Percentiles rank a stretch among this genome's conserved stretches.
phyloP scores from a whole-genome alignment of 176 grass and related monocot genomes.

The Rhynchospora breviuscula region DNA sequence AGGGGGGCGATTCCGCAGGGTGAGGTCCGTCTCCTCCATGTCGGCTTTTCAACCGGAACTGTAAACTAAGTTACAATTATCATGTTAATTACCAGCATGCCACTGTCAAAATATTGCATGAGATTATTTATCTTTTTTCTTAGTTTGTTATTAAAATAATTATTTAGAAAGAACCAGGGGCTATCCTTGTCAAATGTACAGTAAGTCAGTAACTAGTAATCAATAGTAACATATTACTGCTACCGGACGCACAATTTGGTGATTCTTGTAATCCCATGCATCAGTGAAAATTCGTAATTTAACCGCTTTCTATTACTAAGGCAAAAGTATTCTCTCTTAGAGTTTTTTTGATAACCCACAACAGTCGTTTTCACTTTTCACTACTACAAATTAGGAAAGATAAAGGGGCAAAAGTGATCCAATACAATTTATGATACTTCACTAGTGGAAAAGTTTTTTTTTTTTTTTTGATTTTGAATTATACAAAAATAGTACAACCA shows the following conservation, averaged over 20 bases:
- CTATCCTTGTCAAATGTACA: background rate
- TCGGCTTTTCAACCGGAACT: background rate
- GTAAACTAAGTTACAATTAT: background rate
- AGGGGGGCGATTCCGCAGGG: conserved; percentile 48
- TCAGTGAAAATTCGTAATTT: too few species aligned
- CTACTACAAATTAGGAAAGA: background rate
- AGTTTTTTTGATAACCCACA: too few species aligned
- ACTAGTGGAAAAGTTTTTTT: background rate
- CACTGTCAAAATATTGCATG: background rate
- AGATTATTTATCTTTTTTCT: background rate
- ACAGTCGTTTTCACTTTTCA: too few species aligned
- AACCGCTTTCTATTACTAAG: too few species aligned
- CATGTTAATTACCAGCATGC: background rate
- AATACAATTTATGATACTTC: background rate
- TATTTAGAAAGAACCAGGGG: background rate
- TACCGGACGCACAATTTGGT: too few species aligned
- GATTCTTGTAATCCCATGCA: too few species aligned
- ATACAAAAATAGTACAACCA: background rate
- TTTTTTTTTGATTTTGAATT: background rate
- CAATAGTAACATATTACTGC: background rate
- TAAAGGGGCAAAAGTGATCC: background rate
- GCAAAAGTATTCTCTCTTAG: too few species aligned
- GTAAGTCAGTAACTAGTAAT: background rate
- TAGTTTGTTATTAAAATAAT: background rate
- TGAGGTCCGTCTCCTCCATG: conserved; percentile 41